Percentiles rank a stretch among this genome's conserved stretches.
Conservation (phyloP, 1,139 yeast genomes). For the Tardiomyces digboiensis region DNA sequence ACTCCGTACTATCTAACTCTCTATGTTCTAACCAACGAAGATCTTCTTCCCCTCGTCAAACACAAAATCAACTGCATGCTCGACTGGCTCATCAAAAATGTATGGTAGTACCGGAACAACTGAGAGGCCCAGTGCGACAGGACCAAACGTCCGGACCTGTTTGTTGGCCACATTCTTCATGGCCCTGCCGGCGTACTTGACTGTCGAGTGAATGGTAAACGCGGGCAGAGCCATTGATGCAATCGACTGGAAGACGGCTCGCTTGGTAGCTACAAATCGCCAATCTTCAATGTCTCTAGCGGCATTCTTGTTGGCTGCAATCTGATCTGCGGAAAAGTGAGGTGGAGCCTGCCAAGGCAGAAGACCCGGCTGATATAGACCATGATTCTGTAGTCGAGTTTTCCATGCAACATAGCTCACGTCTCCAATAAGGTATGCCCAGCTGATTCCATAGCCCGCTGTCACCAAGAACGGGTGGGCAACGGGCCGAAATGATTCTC, state of each 20-base stretch:
- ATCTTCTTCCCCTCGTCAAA: slow-evolving; percentile 48
- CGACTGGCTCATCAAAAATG: slow-evolving; percentile 77
- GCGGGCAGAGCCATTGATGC: slow-evolving; percentile 90
- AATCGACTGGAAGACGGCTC: slow-evolving; percentile 70
- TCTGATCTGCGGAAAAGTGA: slow-evolving; percentile 26
- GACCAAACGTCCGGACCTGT: slow-evolving; percentile 52
- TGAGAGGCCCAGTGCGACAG: slow-evolving; percentile 67
- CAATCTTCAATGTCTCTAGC: slow-evolving; percentile 40
- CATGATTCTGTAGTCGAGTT: slow-evolving; percentile 57
- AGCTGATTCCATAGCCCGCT: slow-evolving; percentile 63
- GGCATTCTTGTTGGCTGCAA: slow-evolving; percentile 26
- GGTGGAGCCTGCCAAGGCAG: slow-evolving; percentile 59
- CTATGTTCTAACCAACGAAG: too few relatives aligned
- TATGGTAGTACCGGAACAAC: slow-evolving; percentile 75
- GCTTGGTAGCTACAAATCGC: slow-evolving; percentile 52
- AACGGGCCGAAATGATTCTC: slow-evolving; percentile 84
- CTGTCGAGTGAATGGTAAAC: slow-evolving; percentile 73
- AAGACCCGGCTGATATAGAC: slow-evolving; percentile 51
- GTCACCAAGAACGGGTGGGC: slow-evolving; percentile 61
- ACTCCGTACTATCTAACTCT: too few relatives aligned
- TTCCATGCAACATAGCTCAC: slow-evolving; percentile 72
- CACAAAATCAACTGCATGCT: slow-evolving; percentile 51
- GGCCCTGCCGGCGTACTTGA: slow-evolving; percentile 53
- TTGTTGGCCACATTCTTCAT: slow-evolving; percentile 41
- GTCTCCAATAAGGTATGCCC: slow-evolving; percentile 75